These are phyloP conservation scores for Dalbergia cochinchinensis DNA, from an alignment of 306 rosid genomes.

Conservation along the genomic window DNA sequence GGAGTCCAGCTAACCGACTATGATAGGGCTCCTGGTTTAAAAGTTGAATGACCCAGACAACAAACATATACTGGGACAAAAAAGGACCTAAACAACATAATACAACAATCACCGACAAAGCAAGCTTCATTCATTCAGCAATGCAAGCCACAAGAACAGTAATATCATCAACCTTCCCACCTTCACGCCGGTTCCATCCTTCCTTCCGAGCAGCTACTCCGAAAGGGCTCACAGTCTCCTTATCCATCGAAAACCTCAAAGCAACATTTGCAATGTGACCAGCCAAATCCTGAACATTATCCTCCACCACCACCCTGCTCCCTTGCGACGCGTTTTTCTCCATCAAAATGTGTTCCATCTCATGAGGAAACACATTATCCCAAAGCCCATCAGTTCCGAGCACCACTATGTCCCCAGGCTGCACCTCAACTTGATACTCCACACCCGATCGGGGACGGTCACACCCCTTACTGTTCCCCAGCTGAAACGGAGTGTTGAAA, in stretches of 20 bases:
- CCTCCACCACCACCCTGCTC: background rate
- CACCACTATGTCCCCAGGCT: background rate
- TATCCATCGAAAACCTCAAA: background rate
- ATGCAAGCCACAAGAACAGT: background rate
- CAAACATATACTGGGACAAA: too few relatives aligned
- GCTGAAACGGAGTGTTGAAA: background rate
- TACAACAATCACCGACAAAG: too few relatives aligned
- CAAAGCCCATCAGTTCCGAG: slow-evolving; percentile 11
- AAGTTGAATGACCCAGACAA: too few relatives aligned
- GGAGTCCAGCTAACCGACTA: too few relatives aligned
- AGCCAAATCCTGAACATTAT: background rate
- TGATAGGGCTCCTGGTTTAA: too few relatives aligned
- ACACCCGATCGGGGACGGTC: background rate
- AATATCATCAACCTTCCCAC: background rate
- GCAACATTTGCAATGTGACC: background rate
- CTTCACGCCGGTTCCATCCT: background rate
- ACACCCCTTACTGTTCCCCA: background rate
- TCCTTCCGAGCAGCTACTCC: background rate
- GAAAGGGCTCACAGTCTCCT: background rate
- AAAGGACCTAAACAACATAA: too few relatives aligned
- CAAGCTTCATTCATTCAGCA: too few relatives aligned
- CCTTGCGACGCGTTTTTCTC: background rate
- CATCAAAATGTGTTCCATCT: background rate
- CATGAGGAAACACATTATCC: background rate
- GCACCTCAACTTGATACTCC: background rate